Conservation (phyloP, 352 stramenopile species). For the Globisporangium heterothallicum region DNA sequence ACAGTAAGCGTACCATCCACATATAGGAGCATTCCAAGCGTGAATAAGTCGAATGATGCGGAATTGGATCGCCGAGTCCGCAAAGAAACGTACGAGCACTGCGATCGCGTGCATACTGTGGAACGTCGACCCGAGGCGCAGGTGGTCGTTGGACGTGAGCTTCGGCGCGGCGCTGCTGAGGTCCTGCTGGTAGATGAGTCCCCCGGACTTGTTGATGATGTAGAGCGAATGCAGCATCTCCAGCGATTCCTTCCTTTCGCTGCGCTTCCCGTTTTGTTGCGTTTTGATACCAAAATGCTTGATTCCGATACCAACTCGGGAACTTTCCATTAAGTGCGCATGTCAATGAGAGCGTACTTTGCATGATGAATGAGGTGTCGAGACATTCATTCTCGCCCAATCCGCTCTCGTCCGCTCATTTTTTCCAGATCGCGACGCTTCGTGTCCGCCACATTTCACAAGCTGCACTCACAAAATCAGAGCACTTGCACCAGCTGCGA, state of each 20-base stretch:
- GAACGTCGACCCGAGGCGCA: conserved; percentile 92
- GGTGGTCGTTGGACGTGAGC: conserved; percentile 89
- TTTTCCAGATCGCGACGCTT: background rate
- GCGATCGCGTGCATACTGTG: conserved; percentile 93
- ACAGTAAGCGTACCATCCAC: background rate
- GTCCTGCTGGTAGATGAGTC: conserved; percentile 92
- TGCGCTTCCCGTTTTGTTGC: background rate
- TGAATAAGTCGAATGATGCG: background rate
- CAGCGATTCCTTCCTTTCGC: background rate
- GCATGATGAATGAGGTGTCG: background rate
- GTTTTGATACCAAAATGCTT: background rate
- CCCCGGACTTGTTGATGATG: conserved; percentile 93
- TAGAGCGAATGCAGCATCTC: conserved; percentile 90
- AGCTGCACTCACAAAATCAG: no score
- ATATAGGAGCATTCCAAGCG: background rate
- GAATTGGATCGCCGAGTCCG: background rate
- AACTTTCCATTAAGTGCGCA: background rate
- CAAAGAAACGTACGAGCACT: conserved; percentile 36
- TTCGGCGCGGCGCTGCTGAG: conserved; percentile 78
- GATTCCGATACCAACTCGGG: no score
- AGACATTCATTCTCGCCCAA: background rate
- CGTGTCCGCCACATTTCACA: background rate
- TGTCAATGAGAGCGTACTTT: background rate
- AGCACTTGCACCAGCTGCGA: no score
- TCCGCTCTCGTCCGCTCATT: background rate